Percentiles rank a stretch among this genome's conserved stretches.
These are phyloP conservation scores for Zygoascus biomembranicola DNA, from an alignment of 805 yeast species.

Conservation along the genomic window DNA sequence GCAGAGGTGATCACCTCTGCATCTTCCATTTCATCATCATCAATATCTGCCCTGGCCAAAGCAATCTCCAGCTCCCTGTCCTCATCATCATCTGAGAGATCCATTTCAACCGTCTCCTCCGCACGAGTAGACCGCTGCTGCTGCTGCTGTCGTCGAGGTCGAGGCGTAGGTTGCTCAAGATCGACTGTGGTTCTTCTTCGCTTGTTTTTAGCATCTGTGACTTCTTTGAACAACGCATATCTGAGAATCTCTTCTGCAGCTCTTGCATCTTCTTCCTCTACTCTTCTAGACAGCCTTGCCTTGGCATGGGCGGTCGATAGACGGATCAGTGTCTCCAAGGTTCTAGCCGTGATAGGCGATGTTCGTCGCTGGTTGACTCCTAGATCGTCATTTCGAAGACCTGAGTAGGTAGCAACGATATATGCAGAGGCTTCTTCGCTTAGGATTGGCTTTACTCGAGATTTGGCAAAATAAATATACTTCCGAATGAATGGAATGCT, in stretches of 20 bases:
- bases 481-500: constrained; percentile 82
- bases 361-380: constrained; percentile 44
- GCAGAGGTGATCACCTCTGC: constrained; percentile 42
- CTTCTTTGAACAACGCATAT: constrained; percentile 79
- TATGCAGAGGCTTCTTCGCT: constrained; percentile 69
- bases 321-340: constrained; percentile 91
- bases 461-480: constrained; percentile 90
- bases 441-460: constrained; percentile 72
- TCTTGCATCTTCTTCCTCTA: constrained; percentile 69
- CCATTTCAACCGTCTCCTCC: constrained; percentile 20
- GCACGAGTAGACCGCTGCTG: background rate
- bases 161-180: background rate
- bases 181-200: constrained; percentile 24
- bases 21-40: constrained; percentile 48
- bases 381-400: constrained; percentile 67
- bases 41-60: constrained; percentile 44
- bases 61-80: constrained; percentile 31
- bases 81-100: constrained; percentile 36
- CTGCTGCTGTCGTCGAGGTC: background rate
- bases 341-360: constrained; percentile 97
- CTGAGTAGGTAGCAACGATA: constrained; percentile 73
- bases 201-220: constrained; percentile 31
- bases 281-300: constrained; percentile 71
- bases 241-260: constrained; percentile 81
- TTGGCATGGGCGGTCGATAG: constrained; percentile 95